phyloP scores from a whole-genome alignment of 1,139 yeast genomes.

The Blastobotrys serpentis region DNA sequence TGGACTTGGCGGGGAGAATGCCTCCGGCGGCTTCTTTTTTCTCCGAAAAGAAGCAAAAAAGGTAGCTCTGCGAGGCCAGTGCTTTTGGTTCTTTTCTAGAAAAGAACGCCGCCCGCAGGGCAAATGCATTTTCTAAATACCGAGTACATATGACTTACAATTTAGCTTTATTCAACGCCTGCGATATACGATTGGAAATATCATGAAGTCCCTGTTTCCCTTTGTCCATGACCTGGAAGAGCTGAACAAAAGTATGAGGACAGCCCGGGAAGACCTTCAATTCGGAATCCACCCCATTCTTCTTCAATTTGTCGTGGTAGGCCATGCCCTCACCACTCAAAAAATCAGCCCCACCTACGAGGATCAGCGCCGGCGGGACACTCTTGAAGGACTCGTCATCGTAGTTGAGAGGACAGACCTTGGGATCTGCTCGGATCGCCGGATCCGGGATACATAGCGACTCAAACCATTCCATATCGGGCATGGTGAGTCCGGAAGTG shows the following conservation, averaged over 20 bases:
- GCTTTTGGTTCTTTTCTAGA: no score
- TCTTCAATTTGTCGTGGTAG: constrained; percentile 43
- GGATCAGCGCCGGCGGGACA: constrained; percentile 42
- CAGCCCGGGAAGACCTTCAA: constrained; percentile 3
- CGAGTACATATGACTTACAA: no score
- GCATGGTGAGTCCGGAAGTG: constrained; percentile 5
- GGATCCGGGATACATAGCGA: constrained; percentile 11
- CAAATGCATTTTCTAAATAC: no score
- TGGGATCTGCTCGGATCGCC: constrained; percentile 38
- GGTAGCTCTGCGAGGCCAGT: no score
- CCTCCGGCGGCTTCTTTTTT: no score
- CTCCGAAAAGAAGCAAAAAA: no score
- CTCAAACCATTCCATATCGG: constrained; percentile 12
- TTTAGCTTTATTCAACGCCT: neutral
- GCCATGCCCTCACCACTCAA: constrained; percentile 47
- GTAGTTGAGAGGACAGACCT: constrained; percentile 48
- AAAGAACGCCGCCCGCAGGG: no score
- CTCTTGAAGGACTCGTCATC: constrained; percentile 43
- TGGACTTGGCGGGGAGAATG: no score
- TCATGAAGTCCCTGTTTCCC: neutral
- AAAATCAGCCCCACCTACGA: constrained; percentile 48
- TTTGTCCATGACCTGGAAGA: neutral
- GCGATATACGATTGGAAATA: neutral
- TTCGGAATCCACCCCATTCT: constrained; percentile 36
- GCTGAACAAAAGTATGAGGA: constrained; percentile 9